Evolutionary conservation across 495 filamentous ascomycete species (phyloP).

Genomic region (Daldinia grandis): DNA sequence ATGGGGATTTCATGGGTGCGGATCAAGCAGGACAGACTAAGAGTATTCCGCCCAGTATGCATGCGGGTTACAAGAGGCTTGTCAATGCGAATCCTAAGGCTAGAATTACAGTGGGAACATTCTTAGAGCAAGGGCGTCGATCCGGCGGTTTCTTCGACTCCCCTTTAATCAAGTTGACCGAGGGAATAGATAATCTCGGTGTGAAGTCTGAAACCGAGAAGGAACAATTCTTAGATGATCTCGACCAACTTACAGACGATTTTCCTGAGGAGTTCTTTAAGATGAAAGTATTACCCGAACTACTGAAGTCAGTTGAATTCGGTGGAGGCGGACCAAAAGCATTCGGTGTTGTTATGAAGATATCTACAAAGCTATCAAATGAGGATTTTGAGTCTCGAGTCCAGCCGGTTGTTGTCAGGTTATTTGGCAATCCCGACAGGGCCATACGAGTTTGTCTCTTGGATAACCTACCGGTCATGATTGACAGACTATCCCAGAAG

Average conservation of each 20-base stretch:
- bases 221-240: slow-evolving; percentile 84
- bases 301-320: slow-evolving; percentile 97
- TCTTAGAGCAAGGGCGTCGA: slow-evolving; percentile 87
- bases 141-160: slow-evolving; percentile 90
- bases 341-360: slow-evolving; percentile 86
- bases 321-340: slow-evolving; percentile 95
- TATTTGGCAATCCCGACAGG: slow-evolving; percentile 91
- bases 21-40: slow-evolving; percentile 87
- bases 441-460: slow-evolving; percentile 91
- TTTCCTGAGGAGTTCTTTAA: slow-evolving; percentile 98
- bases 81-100: slow-evolving; percentile 88
- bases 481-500: slow-evolving; percentile 88
- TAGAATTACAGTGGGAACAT: slow-evolving; percentile 81
- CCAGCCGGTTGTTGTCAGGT: slow-evolving; percentile 83
- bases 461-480: slow-evolving; percentile 89
- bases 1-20: slow-evolving; percentile 73
- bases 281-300: slow-evolving; percentile 92
- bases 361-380: slow-evolving; percentile 81
- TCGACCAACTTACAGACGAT: slow-evolving; percentile 87
- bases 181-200: slow-evolving; percentile 90
- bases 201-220: slow-evolving; percentile 85
- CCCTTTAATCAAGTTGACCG: slow-evolving; percentile 86
- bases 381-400: slow-evolving; percentile 89
- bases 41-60: slow-evolving; percentile 86
- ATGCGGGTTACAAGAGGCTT: slow-evolving; percentile 86